Percentiles rank a stretch among this genome's conserved stretches.
These are phyloP conservation scores for Verticillium nubilum DNA, from an alignment of 2,329 filamentous ascomycete genomes.

Conservation along the genomic window DNA sequence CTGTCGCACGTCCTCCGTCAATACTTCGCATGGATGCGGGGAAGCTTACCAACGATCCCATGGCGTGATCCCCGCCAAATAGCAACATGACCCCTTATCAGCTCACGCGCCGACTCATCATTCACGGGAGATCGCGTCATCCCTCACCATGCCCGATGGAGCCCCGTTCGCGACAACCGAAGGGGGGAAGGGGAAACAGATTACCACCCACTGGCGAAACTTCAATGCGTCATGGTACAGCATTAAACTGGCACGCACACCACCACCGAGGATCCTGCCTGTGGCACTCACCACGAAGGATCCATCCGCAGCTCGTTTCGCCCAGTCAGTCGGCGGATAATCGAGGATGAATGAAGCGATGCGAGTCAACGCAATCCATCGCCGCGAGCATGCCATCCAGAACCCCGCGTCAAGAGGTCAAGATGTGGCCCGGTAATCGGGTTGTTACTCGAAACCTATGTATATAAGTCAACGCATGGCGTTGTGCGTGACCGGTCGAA, in stretches of 20 bases:
- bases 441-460: background rate
- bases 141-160: background rate
- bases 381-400: background rate
- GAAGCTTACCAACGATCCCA: background rate
- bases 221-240: background rate
- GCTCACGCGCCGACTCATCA: background rate
- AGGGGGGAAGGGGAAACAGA: background rate
- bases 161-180: background rate
- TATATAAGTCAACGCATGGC: background rate
- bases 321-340: background rate
- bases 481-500: background rate
- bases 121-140: background rate
- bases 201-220: background rate
- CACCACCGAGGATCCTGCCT: no score
- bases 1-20: background rate
- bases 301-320: background rate
- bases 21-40: background rate
- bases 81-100: background rate
- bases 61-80: background rate
- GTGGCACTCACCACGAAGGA: background rate
- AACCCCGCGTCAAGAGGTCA: background rate
- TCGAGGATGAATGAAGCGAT: background rate
- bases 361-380: background rate
- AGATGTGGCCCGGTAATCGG: background rate
- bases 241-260: background rate